phyloP scores from a whole-genome alignment of 2,329 filamentous ascomycete species.

The Thermomyces lanuginosus region DNA sequence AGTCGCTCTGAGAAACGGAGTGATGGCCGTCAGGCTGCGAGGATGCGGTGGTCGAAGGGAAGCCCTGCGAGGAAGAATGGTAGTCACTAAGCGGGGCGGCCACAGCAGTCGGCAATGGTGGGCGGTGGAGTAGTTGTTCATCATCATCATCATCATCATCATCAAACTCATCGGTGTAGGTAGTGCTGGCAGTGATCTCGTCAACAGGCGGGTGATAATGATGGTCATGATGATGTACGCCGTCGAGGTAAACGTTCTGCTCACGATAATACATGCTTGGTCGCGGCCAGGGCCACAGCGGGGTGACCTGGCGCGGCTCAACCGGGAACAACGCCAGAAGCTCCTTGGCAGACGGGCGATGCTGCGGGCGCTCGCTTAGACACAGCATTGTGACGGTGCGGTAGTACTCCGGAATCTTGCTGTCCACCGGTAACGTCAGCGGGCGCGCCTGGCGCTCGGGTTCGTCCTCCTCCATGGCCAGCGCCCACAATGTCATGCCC shows the following conservation, averaged over 20 bases:
- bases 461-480: slow-evolving; percentile 77
- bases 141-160: slow-evolving; percentile 5
- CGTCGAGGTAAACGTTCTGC: slow-evolving; percentile 4
- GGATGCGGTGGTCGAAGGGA: slow-evolving; percentile 4
- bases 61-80: too few relatives aligned
- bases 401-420: slow-evolving; percentile 59
- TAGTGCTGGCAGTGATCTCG: not conserved
- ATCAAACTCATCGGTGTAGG: slow-evolving; percentile 4
- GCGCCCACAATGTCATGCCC: slow-evolving; percentile 90
- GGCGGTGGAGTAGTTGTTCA: slow-evolving; percentile 6
- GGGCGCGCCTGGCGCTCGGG: slow-evolving; percentile 66
- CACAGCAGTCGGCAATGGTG: slow-evolving; percentile 4
- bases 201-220: not conserved
- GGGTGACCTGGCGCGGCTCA: slow-evolving; percentile 4
- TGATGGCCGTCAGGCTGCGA: slow-evolving; percentile 4
- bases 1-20: slow-evolving; percentile 7
- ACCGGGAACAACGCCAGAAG: slow-evolving; percentile 54
- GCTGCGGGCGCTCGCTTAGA: slow-evolving; percentile 55
- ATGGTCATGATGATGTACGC: slow-evolving; percentile 1
- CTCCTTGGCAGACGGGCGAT: slow-evolving; percentile 55
- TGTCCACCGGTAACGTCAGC: slow-evolving; percentile 36
- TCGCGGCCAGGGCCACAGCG: not conserved
- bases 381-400: slow-evolving; percentile 59
- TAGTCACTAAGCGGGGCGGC: slow-evolving; percentile 5
- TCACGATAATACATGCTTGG: not conserved